Evolutionary conservation across 768 basidiomycete species (phyloP).

Genomic region (Trametes maxima): DNA sequence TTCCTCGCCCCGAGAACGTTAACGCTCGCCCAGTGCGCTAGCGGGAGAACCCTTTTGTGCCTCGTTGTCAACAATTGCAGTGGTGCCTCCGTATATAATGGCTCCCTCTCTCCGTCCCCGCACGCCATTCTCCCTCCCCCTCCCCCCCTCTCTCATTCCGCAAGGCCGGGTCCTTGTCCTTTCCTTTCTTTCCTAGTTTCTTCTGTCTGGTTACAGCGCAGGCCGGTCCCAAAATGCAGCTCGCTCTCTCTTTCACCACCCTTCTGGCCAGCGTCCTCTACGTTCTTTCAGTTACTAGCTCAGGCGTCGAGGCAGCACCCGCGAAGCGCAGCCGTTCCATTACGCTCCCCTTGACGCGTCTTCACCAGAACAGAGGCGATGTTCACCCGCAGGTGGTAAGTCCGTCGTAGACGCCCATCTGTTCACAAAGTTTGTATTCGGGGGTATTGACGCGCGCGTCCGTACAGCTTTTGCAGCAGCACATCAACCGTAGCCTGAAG

Average conservation of each 20-base stretch:
- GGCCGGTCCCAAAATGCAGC: slow-evolving; percentile 52
- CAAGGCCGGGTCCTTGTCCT: slow-evolving; percentile 43
- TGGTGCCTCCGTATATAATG: slow-evolving; percentile 16
- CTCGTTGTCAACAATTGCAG: slow-evolving; percentile 21
- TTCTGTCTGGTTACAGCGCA: slow-evolving; percentile 27
- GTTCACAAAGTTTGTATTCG: not conserved
- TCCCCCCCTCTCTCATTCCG: slow-evolving; percentile 28
- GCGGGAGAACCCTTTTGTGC: slow-evolving; percentile 17
- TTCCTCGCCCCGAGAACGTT: not conserved
- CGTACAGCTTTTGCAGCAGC: slow-evolving; percentile 63
- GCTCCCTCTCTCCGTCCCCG: slow-evolving; percentile 11
- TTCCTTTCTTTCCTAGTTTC: slow-evolving; percentile 27
- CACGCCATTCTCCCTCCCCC: slow-evolving; percentile 16
- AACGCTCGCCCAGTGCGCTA: not conserved
- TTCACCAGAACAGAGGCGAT: slow-evolving; percentile 34
- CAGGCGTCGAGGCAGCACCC: slow-evolving; percentile 48
- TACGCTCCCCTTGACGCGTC: slow-evolving; percentile 45
- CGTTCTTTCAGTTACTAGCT: slow-evolving; percentile 42
- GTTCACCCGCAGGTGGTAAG: slow-evolving; percentile 49
- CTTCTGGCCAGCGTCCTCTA: slow-evolving; percentile 56
- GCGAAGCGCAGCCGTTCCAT: slow-evolving; percentile 37
- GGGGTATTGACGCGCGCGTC: not conserved
- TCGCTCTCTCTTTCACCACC: slow-evolving; percentile 51
- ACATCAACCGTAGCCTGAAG: slow-evolving; percentile 63
- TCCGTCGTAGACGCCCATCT: not conserved